Conservation (phyloP, 1,284 basidiomycete genomes). For the Rhodofomes roseus region DNA sequence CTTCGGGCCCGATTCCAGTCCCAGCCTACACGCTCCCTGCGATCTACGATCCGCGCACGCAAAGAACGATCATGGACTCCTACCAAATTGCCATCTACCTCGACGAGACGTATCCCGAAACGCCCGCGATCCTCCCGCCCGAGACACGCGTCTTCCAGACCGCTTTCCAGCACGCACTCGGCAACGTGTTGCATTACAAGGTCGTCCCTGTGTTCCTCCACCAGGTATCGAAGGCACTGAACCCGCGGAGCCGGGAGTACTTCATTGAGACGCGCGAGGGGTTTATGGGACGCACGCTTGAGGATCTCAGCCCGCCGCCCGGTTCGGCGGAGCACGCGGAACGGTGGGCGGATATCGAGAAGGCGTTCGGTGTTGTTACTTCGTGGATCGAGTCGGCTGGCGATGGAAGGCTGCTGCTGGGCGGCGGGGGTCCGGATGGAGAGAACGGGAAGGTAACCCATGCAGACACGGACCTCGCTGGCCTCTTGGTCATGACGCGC, state of each 20-base stretch:
- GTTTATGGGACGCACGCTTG: constrained; percentile 22
- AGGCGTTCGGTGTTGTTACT: neutral
- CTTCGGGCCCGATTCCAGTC: neutral
- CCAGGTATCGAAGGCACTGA: neutral
- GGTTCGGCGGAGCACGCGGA: neutral
- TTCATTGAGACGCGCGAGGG: constrained; percentile 28
- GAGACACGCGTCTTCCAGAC: constrained; percentile 23
- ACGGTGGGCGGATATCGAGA: neutral
- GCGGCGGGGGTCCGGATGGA: constrained; percentile 13
- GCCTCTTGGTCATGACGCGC: constrained; percentile 27
- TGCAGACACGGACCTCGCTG: constrained; percentile 33
- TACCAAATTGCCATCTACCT: constrained; percentile 27
- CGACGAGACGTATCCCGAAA: constrained; percentile 26
- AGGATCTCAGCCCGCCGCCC: constrained; percentile 12
- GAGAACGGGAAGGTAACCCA: constrained; percentile 22
- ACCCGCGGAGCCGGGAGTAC: constrained; percentile 23
- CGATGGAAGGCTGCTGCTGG: constrained; percentile 22
- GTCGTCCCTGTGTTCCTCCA: constrained; percentile 10
- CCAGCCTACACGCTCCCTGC: constrained; percentile 20
- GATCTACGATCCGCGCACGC: constrained; percentile 24
- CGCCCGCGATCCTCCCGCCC: constrained; percentile 15
- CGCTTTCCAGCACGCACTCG: constrained; percentile 10
- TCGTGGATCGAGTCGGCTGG: neutral
- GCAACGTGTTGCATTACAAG: constrained; percentile 1
- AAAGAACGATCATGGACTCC: constrained; percentile 25